phyloP scores from a whole-genome alignment of 2,329 filamentous ascomycete genomes.

The Emericellopsis atlantica region DNA sequence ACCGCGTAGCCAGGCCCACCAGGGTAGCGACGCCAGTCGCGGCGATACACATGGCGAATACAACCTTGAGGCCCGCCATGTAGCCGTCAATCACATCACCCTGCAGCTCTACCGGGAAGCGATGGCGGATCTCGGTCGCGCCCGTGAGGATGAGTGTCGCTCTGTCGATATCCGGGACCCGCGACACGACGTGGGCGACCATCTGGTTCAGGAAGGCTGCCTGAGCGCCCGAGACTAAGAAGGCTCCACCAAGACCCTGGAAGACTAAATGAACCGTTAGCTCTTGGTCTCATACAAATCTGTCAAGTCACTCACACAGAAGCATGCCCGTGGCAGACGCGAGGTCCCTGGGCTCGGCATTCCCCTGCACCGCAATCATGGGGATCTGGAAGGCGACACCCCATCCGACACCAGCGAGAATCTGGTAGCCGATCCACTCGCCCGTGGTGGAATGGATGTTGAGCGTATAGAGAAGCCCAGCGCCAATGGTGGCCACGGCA shows the following conservation, averaged over 20 bases:
- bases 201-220: constrained; percentile 33
- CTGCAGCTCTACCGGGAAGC: constrained; percentile 25
- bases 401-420: constrained; percentile 33
- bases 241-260: constrained; percentile 36
- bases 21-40: constrained; percentile 27
- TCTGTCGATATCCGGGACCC: constrained; percentile 23
- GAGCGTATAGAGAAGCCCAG: constrained; percentile 29
- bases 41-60: constrained; percentile 43
- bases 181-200: constrained; percentile 16
- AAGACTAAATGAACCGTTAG: constrained; percentile 19
- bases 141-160: constrained; percentile 25
- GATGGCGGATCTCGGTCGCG: constrained; percentile 40
- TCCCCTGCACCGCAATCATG: constrained; percentile 34
- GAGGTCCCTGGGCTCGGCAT: constrained; percentile 26
- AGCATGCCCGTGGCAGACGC: constrained; percentile 33
- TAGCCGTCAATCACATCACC: constrained; percentile 45
- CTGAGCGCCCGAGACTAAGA: constrained; percentile 34
- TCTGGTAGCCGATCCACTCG: constrained; percentile 40
- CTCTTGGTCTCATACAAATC: neutral
- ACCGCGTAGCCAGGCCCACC: constrained; percentile 19
- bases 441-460: constrained; percentile 22
- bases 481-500: constrained; percentile 26
- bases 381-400: constrained; percentile 34
- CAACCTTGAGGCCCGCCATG: constrained; percentile 50
- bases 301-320: constrained; percentile 18